These are phyloP conservation scores for Thermomyces lanuginosus DNA, from an alignment of 2,329 filamentous ascomycete genomes.

Conservation along the genomic window DNA sequence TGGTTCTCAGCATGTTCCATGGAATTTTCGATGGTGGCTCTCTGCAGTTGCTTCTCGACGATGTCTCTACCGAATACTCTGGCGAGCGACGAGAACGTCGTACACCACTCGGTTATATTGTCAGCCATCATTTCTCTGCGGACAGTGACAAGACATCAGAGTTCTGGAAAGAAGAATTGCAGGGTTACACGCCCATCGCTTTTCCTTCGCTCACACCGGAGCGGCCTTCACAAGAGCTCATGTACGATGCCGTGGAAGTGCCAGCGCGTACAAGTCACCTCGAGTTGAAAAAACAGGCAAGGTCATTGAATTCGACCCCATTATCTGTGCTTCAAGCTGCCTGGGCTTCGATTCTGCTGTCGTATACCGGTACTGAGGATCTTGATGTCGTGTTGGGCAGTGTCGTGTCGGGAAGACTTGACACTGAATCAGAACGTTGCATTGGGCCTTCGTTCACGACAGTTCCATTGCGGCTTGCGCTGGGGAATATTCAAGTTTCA, in stretches of 20 bases:
- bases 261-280: conserved; percentile 10
- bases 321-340: conserved; percentile 20
- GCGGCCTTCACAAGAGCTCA: conserved; percentile 6
- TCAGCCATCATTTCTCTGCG: conserved; percentile 13
- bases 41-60: conserved; percentile 17
- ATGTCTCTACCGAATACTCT: conserved; percentile 13
- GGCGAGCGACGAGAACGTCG: conserved; percentile 6
- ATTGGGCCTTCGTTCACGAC: conserved; percentile 22
- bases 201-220: conserved; percentile 14
- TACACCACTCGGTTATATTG: conserved; percentile 13
- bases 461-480: conserved; percentile 17
- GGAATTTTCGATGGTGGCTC: conserved; percentile 24
- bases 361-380: conserved; percentile 19
- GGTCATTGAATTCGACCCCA: conserved; percentile 14
- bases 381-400: conserved; percentile 21
- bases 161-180: conserved; percentile 12
- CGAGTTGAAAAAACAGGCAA: conserved; percentile 17
- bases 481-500: conserved; percentile 6
- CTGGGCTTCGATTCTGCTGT: conserved; percentile 24
- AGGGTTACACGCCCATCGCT: conserved; percentile 8
- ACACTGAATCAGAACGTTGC: conserved; percentile 11
- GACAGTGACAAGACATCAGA: conserved; percentile 9
- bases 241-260: conserved; percentile 10
- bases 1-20: conserved; percentile 22
- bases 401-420: conserved; percentile 17